Evolutionary conservation across 257 asterid genomes (phyloP), one percentile per base, ranked within the genome.

Genomic region (Primulina eburnea): DNA sequence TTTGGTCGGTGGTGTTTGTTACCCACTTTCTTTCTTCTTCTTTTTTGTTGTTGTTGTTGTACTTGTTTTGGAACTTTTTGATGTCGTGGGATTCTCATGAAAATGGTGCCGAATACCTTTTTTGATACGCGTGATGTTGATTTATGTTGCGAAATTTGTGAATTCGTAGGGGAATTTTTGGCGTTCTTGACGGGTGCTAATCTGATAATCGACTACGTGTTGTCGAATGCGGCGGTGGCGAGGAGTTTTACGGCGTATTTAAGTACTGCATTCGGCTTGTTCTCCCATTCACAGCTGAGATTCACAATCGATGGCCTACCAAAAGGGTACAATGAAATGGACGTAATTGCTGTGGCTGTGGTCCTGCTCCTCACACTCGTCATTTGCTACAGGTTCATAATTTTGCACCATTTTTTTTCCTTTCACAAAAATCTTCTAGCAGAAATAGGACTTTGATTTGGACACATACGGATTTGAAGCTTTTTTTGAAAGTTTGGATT

Each of bases 141-240:
- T 16, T n/a, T 17, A 0, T 32, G 16, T 17, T 34, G 26, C 4
- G 47, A 9, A 38, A 17, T 62, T 34, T 66, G 17, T 69, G 29
- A 21, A 30, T 28, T 60, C 70, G 69, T 83, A 84, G 88, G 89
- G 2, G 98, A 93, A 70, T 93, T 93, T 74, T 63, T 85, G 59
- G 98, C 98, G 0, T 93, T 90, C 61, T 30, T 93, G 35, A 87
- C 98, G 21, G 98, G 97, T 11, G 88, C 96, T 4, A 93, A 93
- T 78, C 80, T 93, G 75, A 80, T 93, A 7, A 79, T 83, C 62
- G 98, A 93, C 67, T 93, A 93, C 64, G 98, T 93, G 5, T 35
- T 93, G 76, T 93, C 98, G 67, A 93, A 93, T 78, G 99, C 99
- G 12, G 99, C 97, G 0, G 97, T 86, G 71, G 97, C 99, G 26